Evolutionary conservation across 1,139 yeast species (phyloP), one percentile per base, ranked within the genome.

Genomic region (Eremothecium cymbalariae): DNA sequence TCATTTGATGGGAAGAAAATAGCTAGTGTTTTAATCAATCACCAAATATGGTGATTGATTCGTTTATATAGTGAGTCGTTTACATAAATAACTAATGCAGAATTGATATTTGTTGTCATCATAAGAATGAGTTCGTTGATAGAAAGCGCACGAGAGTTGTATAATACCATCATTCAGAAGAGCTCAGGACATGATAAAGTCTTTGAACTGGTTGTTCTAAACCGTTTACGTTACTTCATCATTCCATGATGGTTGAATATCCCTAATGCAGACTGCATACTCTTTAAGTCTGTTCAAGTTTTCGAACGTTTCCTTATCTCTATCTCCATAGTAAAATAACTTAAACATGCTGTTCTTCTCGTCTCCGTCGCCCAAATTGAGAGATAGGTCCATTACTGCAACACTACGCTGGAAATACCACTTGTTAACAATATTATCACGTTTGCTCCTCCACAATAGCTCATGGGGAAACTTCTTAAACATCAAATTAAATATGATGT

Each of bases 361-460:
- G 27, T 59, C 57, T 18, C 49, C 46, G 20, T 47, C 40, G n/a
- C 45, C 55, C 3, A 62, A 32, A 14, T 53, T 68, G 39, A 74
- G 57, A 17, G 83, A 75, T 11, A 57, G 37, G 34, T 55, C 59
- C 5, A 57, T 28, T 1, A 57, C 60, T 0, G 95, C 95, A 24
- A 70, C 65, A 32, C 95, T 80, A 44, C 98, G 67, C 50, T 90
- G 97, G 58, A 88, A 90, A 55, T 90, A 90, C 98, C 98, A 90
- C 50, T 86, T 86, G 62, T 90, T 90, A 4, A 90, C 96, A 0
- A 96, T 95, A 53, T 90, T 90, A 38, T 63, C 70, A 42, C 72
- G 72, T 34, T 95, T 64, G 2, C 96, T 86, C 49, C 98, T 70
- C 98, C 98, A 90, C 2, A 90, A 62, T 13, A 90, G 58, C 51